Evolutionary conservation across 1,284 basidiomycete genomes (phyloP).

Genomic region (Marasmius fiardii): DNA sequence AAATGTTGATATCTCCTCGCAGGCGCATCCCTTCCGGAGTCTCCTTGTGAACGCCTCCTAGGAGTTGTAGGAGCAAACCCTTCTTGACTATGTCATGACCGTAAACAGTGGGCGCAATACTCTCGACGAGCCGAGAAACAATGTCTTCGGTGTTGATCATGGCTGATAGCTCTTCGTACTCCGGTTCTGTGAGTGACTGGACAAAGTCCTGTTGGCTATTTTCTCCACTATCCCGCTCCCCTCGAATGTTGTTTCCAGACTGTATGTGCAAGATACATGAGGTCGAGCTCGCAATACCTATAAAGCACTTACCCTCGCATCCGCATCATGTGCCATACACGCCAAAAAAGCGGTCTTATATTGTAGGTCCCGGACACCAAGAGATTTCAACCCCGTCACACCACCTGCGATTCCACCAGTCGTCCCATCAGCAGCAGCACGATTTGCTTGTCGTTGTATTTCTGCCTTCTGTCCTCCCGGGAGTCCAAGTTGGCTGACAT

Average conservation of each 20-base stretch:
- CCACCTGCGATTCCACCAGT: slow-evolving; percentile 80
- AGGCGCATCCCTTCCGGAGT: slow-evolving; percentile 96
- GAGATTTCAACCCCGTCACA: slow-evolving; percentile 90
- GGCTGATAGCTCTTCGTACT: slow-evolving; percentile 90
- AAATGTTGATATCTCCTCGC: slow-evolving; percentile 98
- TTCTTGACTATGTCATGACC: slow-evolving; percentile 99
- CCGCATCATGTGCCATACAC: slow-evolving; percentile 94
- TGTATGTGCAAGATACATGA: slow-evolving; percentile 25
- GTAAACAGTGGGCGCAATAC: slow-evolving; percentile 97
- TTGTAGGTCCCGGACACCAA: slow-evolving; percentile 94
- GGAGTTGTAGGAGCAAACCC: slow-evolving; percentile 93
- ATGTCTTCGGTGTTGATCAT: slow-evolving; percentile 96
- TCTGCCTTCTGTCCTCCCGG: slow-evolving; percentile 93
- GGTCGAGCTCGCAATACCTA: slow-evolving; percentile 1
- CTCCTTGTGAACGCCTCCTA: slow-evolving; percentile 99
- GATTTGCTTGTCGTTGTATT: slow-evolving; percentile 83
- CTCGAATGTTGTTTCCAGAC: slow-evolving; percentile 83
- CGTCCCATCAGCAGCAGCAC: slow-evolving; percentile 53
- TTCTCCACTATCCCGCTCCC: slow-evolving; percentile 79
- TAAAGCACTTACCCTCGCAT: slow-evolving; percentile 65
- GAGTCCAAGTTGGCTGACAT: slow-evolving; percentile 94
- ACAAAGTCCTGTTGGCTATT: slow-evolving; percentile 64
- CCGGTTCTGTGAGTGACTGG: slow-evolving; percentile 86
- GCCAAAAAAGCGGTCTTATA: slow-evolving; percentile 99
- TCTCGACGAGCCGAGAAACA: slow-evolving; percentile 90